Evolutionary conservation across 768 basidiomycete species (phyloP), one percentile per base, ranked within the genome.

Genomic region (Mycena alexandri): DNA sequence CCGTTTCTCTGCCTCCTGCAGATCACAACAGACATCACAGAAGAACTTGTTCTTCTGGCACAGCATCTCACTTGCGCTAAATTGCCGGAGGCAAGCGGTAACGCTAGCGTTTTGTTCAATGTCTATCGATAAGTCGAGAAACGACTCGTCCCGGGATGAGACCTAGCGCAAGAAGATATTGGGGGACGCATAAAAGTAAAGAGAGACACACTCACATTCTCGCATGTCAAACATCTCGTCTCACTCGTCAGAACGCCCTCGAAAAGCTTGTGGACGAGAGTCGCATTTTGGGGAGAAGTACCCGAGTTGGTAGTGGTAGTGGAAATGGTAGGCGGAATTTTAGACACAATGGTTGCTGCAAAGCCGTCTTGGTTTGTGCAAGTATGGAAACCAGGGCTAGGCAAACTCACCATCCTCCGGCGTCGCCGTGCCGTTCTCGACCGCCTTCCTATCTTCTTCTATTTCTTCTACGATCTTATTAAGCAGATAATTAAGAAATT

Each of bases 1-100:
- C 96, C 97, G 86, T 84, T 97, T 97, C 83, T 99, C 98, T 3
- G 98, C 98, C 79, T 99, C 98, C 75, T 98, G 97, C 29, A 99
- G 80, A 63, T 95, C 96, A 75, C 97, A 96, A 78, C 98, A 99
- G 19, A 91, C 89, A 77, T 99, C 98, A 76, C 98, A 99, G 78
- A 94, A 98, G 77, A 98, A 99, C 81, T 99, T 99, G 84, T 99
- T 98, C 79, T 88, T 93, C 79, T 97, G 95, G 73, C 95, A 96
- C 21, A 99, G 87, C 96, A 98, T 99, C 80, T 99, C 98, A 75
- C 93, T 94, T 44, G 96, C 96, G 75, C 95, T 97, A 78, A 99
- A 99, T 76, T 96, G 95, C 51, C 95, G 88, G 41, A 99, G 87
- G 77, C 98, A 99, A 9, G 96, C 93, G 2, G 96, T 97, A 59